Evolutionary conservation across 805 yeast species (phyloP).

Genomic region (Metschnikowia henanensis): DNA sequence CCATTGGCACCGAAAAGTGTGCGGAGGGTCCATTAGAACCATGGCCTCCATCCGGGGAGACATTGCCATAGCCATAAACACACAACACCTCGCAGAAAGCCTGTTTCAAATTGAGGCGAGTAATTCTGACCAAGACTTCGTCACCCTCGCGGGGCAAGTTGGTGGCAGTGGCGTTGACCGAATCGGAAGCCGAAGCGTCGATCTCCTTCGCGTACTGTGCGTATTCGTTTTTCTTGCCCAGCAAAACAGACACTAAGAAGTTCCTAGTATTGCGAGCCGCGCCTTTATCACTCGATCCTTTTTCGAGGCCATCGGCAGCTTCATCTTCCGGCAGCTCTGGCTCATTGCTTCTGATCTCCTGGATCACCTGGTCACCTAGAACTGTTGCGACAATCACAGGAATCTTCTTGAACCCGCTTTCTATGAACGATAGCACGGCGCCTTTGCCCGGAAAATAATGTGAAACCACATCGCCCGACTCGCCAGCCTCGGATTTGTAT

Average conservation of each 20-base stretch:
- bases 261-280: constrained; percentile 17
- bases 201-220: constrained; percentile 24
- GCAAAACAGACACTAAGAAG: constrained; percentile 32
- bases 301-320: constrained; percentile 9
- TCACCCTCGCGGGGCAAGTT: constrained; percentile 84
- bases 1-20: constrained; percentile 40
- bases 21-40: constrained; percentile 54
- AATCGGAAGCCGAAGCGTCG: constrained; percentile 17
- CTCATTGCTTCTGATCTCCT: constrained; percentile 18
- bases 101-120: constrained; percentile 63
- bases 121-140: constrained; percentile 73
- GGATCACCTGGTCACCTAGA: constrained; percentile 54
- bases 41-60: constrained; percentile 60
- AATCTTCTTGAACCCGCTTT: constrained; percentile 36
- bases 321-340: constrained; percentile 15
- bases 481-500: constrained; percentile 30
- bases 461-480: constrained; percentile 28
- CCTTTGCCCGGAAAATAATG: constrained; percentile 67
- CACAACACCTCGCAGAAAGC: constrained; percentile 74
- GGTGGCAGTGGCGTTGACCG: constrained; percentile 32
- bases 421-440: constrained; percentile 49
- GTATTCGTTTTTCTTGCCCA: constrained; percentile 27
- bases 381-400: constrained; percentile 57
- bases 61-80: constrained; percentile 61
- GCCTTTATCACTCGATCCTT: constrained; percentile 5